Evolutionary conservation across 192 early-diverging fungal genomes (phyloP).

Genomic region (Coemansia sp.): DNA sequence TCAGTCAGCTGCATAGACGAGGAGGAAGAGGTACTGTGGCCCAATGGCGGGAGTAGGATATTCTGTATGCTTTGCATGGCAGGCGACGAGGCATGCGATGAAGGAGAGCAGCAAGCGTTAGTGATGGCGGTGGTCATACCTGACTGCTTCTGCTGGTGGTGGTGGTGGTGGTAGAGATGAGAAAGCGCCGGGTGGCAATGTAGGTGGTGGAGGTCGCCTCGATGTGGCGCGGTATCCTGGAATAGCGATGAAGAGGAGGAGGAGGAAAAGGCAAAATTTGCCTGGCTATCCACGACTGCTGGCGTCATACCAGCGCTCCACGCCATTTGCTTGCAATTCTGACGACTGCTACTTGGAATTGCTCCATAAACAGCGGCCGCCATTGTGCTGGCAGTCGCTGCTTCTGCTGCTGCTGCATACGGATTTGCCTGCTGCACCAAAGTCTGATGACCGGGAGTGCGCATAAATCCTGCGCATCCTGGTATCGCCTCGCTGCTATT

Average conservation of each 20-base stretch:
- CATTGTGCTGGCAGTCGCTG: not conserved
- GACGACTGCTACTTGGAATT: not conserved
- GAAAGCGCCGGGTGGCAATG: no score
- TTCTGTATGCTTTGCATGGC: not conserved
- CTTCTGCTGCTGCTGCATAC: not conserved
- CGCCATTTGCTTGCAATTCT: not conserved
- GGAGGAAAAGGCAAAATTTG: no score
- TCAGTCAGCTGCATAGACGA: not conserved
- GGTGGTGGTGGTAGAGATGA: not conserved
- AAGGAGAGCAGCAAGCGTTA: not conserved
- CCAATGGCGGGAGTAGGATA: not conserved
- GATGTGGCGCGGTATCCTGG: not conserved
- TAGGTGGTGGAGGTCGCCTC: not conserved
- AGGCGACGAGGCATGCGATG: not conserved
- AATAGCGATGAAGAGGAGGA: not conserved
- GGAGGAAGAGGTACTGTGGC: not conserved
- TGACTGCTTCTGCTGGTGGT: not conserved
- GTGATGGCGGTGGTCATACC: not conserved
- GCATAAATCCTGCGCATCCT: not conserved
- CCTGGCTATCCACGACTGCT: not conserved
- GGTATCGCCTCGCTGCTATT: not conserved
- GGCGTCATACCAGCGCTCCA: not conserved
- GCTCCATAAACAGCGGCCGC: no score
- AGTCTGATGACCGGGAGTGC: conserved; percentile 1
- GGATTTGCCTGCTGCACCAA: conserved; percentile 6